Evolutionary conservation across 192 early-diverging fungal genomes (phyloP).

Genomic region (Mortierella hygrophila): DNA sequence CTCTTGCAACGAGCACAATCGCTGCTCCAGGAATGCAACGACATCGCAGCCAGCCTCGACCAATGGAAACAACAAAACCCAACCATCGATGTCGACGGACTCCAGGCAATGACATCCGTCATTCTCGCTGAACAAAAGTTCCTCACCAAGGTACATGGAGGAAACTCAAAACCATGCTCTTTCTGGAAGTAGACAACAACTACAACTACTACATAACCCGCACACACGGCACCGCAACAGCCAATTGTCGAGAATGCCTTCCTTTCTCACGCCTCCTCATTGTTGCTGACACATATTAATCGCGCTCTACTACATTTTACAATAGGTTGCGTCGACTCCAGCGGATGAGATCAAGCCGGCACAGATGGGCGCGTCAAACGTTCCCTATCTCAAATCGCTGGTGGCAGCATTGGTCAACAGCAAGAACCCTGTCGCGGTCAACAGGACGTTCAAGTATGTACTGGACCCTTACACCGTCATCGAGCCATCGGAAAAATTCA

Average conservation of each 20-base stretch:
- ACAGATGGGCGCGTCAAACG: constrained; percentile 40
- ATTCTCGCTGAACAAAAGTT: constrained; percentile 43
- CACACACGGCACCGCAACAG: background rate
- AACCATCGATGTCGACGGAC: constrained; percentile 29
- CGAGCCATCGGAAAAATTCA: constrained; percentile 40
- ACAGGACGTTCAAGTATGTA: constrained; percentile 32
- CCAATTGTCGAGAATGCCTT: background rate
- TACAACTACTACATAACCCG: no score
- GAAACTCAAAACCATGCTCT: no score
- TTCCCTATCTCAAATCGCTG: constrained; percentile 44
- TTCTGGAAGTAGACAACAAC: no score
- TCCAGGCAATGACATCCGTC: constrained; percentile 41
- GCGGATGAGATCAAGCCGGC: constrained; percentile 43
- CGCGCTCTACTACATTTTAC: background rate
- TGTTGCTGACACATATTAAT: no score
- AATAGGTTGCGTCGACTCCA: constrained; percentile 35
- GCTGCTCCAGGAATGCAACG: constrained; percentile 45
- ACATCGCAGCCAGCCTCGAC: constrained; percentile 35
- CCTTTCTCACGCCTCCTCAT: background rate
- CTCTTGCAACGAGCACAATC: constrained; percentile 33
- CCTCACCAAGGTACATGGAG: constrained; percentile 15
- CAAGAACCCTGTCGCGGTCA: constrained; percentile 38
- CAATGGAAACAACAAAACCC: constrained; percentile 28
- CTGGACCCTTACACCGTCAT: constrained; percentile 42
- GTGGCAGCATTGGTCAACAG: constrained; percentile 36